Base-by-base conservation (phyloP, 345 rosid genomes). In the Syzygium aqueum region DNA sequence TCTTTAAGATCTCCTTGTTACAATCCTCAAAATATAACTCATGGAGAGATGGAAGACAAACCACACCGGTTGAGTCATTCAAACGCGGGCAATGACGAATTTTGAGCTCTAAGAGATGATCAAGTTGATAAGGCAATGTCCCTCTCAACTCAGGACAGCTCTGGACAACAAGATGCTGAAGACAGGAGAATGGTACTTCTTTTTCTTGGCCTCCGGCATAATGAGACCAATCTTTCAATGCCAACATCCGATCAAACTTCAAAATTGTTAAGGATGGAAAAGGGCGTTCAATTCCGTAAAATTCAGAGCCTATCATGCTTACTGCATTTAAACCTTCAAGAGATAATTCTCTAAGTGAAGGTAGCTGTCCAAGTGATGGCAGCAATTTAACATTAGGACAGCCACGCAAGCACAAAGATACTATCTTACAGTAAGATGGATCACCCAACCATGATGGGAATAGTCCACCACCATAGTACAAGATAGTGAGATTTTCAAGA, bases 71-170 rank as follows among this genome's bases (percentile, higher is more conserved):
- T 9, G n/a, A 56, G 12, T 9, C 5, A 56, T 56, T 56, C n/a
- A 56, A 56, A 23, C 9, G 61, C 2, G 0, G 4, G 61, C 61
- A 23, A 22, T 11, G 3, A 23, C 0, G 3, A 56, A 56, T 56
- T 56, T 56, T 2, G 0, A 56, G n/a, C 61, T 56, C 3, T 3
- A 9, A 3, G n/a, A 56, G 61, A 56, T 23, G 13, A 56, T 56
- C n/a, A 0, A 56, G 2, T 56, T 0, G 61, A 56, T 0, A 11
- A 23, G 61, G 61, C 5, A 56, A 56, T 23, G 1, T 0, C 61
- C 61, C 13, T 0, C 0, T 8, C 0, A 56, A 56, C n/a, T 1
- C 0, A 1, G 1, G n/a, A 22, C 61, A 56, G 3, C 13, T 0
- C 4, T 0, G 5, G 5, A 56, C 6, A 54, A 22, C 59, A 23